These are phyloP conservation scores for Metroxylon sagu DNA, from an alignment of 176 grass and related monocot species.

Conservation along the genomic window DNA sequence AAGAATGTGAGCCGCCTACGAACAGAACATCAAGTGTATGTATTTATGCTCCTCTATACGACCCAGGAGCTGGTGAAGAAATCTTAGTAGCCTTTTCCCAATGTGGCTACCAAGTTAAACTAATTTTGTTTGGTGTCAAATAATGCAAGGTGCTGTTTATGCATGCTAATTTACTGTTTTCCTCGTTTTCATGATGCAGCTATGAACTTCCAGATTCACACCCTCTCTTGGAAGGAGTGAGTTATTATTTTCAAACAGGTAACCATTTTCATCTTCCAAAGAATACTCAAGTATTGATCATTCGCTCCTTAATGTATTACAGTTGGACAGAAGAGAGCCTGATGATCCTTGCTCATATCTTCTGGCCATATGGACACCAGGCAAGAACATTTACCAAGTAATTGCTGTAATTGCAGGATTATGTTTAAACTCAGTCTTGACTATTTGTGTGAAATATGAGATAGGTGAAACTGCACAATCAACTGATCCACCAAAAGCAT, in stretches of 20 bases:
- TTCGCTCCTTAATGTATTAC: not conserved
- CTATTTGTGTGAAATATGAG: slow-evolving; percentile 12
- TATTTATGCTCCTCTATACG: not conserved
- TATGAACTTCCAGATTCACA: slow-evolving; percentile 80
- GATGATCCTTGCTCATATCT: slow-evolving; percentile 76
- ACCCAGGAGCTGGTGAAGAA: not conserved
- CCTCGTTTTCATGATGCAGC: slow-evolving; percentile 24
- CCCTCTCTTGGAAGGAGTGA: slow-evolving; percentile 52
- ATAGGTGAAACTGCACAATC: slow-evolving; percentile 82
- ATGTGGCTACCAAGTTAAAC: not conserved
- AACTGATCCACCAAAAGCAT: slow-evolving; percentile 54
- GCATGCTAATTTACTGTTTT: slow-evolving; percentile 1
- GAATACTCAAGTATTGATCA: too few relatives aligned
- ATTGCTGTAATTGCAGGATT: not conserved
- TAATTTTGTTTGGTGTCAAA: not conserved
- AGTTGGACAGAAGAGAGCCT: slow-evolving; percentile 59
- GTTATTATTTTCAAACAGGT: slow-evolving; percentile 15
- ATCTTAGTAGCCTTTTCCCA: too few relatives aligned
- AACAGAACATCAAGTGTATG: slow-evolving; percentile 92
- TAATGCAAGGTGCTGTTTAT: not conserved
- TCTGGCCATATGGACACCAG: slow-evolving; percentile 78
- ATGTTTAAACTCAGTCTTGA: slow-evolving; percentile 2
- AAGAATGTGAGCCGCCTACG: slow-evolving; percentile 84
- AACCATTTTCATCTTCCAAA: too few relatives aligned
- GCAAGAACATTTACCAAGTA: slow-evolving; percentile 20